Conservation (phyloP, 345 rosid species). For the Boechera stricta region DNA sequence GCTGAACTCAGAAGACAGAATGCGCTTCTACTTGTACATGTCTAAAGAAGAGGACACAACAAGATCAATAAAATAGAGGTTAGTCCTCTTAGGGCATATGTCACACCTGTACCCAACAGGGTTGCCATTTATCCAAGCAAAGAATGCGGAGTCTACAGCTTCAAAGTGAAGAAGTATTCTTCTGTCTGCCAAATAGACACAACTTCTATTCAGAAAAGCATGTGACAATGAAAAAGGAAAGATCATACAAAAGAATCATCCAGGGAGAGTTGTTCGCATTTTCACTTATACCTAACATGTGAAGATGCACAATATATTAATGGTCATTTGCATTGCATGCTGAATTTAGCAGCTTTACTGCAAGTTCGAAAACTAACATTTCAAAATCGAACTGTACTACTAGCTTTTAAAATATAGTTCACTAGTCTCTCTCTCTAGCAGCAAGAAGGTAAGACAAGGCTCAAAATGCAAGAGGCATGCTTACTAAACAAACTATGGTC, state of each 20-base stretch:
- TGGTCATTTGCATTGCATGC: background rate
- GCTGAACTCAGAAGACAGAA: slow-evolving; percentile 2
- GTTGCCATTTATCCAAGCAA: slow-evolving; percentile 87
- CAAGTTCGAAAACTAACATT: background rate
- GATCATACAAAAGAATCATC: background rate
- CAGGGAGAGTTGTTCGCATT: background rate
- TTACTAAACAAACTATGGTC: slow-evolving; percentile 1
- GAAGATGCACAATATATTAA: background rate
- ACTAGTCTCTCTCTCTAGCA: background rate
- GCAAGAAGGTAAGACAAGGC: slow-evolving; percentile 6
- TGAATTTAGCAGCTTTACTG: slow-evolving; percentile 9
- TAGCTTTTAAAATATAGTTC: background rate
- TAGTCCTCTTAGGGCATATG: slow-evolving; percentile 15
- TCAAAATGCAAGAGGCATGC: background rate
- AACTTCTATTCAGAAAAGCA: slow-evolving; percentile 17
- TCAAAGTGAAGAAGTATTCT: slow-evolving; percentile 95
- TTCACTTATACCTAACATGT: background rate
- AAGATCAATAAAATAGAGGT: slow-evolving; percentile 11
- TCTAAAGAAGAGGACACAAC: slow-evolving; percentile 7
- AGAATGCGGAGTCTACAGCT: slow-evolving; percentile 97
- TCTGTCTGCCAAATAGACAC: slow-evolving; percentile 64
- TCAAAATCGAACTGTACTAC: background rate
- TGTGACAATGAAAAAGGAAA: slow-evolving; percentile 11
- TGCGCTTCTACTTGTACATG: background rate
- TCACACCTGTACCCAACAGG: slow-evolving; percentile 90